phyloP scores from a whole-genome alignment of 305 asterid genomes.

The Fraxinus albicans region DNA sequence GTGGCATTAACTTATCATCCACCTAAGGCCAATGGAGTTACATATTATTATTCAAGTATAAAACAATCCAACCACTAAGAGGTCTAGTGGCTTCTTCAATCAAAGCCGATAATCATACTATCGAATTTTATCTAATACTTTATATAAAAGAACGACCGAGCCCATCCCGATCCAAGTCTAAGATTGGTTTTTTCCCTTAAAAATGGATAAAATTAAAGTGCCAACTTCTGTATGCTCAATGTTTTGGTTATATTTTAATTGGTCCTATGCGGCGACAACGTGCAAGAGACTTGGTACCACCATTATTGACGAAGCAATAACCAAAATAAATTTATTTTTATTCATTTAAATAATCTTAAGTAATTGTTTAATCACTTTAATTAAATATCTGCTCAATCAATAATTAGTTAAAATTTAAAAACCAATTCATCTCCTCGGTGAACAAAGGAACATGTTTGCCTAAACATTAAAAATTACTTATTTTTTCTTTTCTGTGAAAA shows the following conservation, averaged over 20 bases:
- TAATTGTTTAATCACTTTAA: background rate
- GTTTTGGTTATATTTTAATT: background rate
- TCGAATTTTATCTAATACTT: background rate
- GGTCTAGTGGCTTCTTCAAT: background rate
- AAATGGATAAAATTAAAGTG: background rate
- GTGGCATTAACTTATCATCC: no score
- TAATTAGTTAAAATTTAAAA: background rate
- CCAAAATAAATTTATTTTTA: conserved; percentile 3
- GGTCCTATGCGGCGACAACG: conserved; percentile 30
- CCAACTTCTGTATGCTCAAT: background rate
- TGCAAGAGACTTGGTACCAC: conserved; percentile 17
- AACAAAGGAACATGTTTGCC: background rate
- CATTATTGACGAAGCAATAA: conserved; percentile 15
- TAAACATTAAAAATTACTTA: background rate
- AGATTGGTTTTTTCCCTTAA: no score
- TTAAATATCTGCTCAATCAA: background rate
- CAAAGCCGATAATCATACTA: background rate
- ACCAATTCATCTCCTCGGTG: background rate
- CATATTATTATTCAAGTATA: background rate
- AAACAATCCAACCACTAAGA: background rate
- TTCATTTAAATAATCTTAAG: conserved; percentile 26
- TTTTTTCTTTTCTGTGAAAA: background rate
- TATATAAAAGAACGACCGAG: background rate
- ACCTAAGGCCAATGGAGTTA: no score
- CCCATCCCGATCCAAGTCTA: background rate